These are phyloP conservation scores for Paraconiothyrium sp. DNA, from an alignment of 2,329 filamentous ascomycete species.

Conservation along the genomic window DNA sequence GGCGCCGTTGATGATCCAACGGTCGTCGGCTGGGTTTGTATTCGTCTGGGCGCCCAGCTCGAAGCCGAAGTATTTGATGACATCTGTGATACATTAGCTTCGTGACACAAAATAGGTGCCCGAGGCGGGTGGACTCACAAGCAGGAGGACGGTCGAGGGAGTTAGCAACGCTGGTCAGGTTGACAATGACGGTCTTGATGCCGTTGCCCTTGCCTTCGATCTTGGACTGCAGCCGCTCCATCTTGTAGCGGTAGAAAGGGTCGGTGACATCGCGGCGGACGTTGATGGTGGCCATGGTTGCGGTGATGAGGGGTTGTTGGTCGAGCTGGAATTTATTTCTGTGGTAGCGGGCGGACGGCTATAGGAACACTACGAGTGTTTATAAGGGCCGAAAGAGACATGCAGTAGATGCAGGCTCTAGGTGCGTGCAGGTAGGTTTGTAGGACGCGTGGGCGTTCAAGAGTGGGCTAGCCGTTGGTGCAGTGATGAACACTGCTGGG, in stretches of 20 bases:
- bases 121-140: constrained; percentile 55
- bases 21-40: constrained; percentile 94
- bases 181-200: constrained; percentile 98
- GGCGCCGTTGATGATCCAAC: constrained; percentile 99
- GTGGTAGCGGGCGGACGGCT: constrained; percentile 40
- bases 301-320: constrained; percentile 53
- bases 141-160: constrained; percentile 91
- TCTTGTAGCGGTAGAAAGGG: constrained; percentile 99
- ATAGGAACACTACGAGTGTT: constrained; percentile 50
- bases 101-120: neutral
- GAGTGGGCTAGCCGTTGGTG: constrained; percentile 85
- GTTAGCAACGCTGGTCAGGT: constrained; percentile 90
- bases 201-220: constrained; percentile 99
- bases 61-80: constrained; percentile 99
- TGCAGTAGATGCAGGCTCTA: constrained; percentile 59
- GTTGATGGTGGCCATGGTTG: constrained; percentile 96
- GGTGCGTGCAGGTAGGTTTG: constrained; percentile 35
- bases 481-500: constrained; percentile 88
- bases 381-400: constrained; percentile 70
- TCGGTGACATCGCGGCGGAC: constrained; percentile 96
- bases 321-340: constrained; percentile 34
- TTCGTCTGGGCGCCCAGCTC: constrained; percentile 99
- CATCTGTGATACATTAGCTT: constrained; percentile 58
- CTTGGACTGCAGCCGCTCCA: constrained; percentile 98
- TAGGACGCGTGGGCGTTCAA: constrained; percentile 48